Evolutionary conservation across 495 filamentous ascomycete species (phyloP), one percentile per base, ranked within the genome.

Genomic region (Penicillium parvum): DNA sequence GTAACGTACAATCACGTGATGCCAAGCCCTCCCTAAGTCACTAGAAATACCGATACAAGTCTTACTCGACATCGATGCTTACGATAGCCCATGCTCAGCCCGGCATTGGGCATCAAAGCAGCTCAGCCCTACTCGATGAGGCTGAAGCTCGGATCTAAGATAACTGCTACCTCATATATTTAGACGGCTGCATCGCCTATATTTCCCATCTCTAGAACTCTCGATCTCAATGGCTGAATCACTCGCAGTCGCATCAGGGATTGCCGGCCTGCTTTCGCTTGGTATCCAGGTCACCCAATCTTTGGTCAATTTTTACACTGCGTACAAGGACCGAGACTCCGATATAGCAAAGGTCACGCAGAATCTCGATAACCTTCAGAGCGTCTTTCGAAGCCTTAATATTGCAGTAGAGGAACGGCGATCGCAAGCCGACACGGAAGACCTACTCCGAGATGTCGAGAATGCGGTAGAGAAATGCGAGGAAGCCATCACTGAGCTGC

Each of bases 221-320:
- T n/a, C n/a, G n/a, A n/a, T n/a, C n/a, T n/a, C n/a, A n/a, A 63
- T 63, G 59, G 23, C 38, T 33, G 59, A 63, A 46, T 45, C 63
- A 44, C 38, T 64, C n/a, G 51, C 62, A 7, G 52, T 67, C 26
- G 49, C 58, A 21, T 58, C 42, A 22, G 51, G 52, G 14, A 32
- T 55, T 30, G 54, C 45, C 4, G 53, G 58, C 4, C 15, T 65
- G 15, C 43, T 63, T 10, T 65, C 58, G 18, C 49, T 66, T 10
- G 63, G 58, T 16, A 53, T 64, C 14, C 50, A 52, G 36, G 43
- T 63, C 40, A 57, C 60, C 20, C 47, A 61, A 32, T 37, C 40
- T 18, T 44, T 65, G 7, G 27, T 55, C 33, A 29, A 53, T 9
- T 65, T 63, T 30, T 65, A 63, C 37, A 34, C 33, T 4, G 10